Evolutionary conservation across 1,284 basidiomycete genomes (phyloP).

Genomic region (Ustilago vetiveriae): DNA sequence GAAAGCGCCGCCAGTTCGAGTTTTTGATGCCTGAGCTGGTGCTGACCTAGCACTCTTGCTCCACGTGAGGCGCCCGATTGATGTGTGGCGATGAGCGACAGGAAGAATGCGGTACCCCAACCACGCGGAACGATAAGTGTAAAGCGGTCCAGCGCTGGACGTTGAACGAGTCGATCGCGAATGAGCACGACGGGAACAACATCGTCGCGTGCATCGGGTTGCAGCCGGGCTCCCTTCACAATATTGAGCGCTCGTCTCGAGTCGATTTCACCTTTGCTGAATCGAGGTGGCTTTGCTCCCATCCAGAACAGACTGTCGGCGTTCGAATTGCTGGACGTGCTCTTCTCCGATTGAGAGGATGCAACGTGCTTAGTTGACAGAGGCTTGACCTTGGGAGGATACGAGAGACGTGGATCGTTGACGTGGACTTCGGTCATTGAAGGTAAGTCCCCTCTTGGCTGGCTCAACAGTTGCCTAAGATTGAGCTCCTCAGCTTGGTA

Average conservation of each 20-base stretch:
- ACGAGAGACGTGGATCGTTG: constrained; percentile 60
- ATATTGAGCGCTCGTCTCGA: constrained; percentile 45
- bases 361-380: background rate
- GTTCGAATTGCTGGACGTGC: background rate
- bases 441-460: background rate
- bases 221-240: constrained; percentile 37
- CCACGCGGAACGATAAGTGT: constrained; percentile 62
- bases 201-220: constrained; percentile 53
- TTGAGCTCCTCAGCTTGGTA: background rate
- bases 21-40: constrained; percentile 50
- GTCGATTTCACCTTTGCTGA: constrained; percentile 62
- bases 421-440: constrained; percentile 37
- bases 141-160: constrained; percentile 36
- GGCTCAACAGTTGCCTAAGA: constrained; percentile 11
- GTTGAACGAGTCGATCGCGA: constrained; percentile 16
- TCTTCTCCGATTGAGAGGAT: background rate
- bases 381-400: constrained; percentile 43
- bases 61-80: constrained; percentile 45
- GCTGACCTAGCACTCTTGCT: constrained; percentile 55
- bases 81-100: constrained; percentile 54
- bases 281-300: constrained; percentile 36
- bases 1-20: constrained; percentile 40
- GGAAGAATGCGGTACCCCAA: constrained; percentile 62
- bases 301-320: constrained; percentile 21
- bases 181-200: constrained; percentile 52